phyloP scores from a whole-genome alignment of 208 protist genomes.

The Leishmania braziliensis region DNA sequence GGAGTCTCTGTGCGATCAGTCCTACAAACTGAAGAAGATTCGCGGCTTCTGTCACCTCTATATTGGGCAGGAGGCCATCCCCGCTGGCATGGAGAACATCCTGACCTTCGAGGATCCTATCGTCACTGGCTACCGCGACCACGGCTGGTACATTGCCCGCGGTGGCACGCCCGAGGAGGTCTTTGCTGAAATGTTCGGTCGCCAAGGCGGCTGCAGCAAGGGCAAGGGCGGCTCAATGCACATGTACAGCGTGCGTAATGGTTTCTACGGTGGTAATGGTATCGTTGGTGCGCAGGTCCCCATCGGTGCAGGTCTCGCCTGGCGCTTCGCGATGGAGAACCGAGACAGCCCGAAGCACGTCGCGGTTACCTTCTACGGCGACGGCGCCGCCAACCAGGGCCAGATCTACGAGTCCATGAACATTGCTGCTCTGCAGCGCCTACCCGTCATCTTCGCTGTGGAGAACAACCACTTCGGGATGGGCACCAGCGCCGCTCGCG shows the following conservation, averaged over 20 bases:
- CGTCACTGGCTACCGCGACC: constrained; percentile 97
- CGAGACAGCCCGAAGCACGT: constrained; percentile 87
- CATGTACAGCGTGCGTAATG: constrained; percentile 93
- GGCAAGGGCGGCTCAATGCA: constrained; percentile 99
- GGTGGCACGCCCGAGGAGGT: constrained; percentile 90
- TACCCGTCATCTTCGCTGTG: constrained; percentile 96
- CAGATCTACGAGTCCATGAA: constrained; percentile 99
- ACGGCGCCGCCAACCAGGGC: constrained; percentile 98
- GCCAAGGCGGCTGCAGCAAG: constrained; percentile 85
- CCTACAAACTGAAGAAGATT: constrained; percentile 97
- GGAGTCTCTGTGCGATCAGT: constrained; percentile 94
- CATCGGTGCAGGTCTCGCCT: constrained; percentile 95
- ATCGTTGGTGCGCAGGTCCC: constrained; percentile 98
- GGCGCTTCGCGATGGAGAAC: constrained; percentile 86
- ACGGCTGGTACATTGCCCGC: constrained; percentile 92
- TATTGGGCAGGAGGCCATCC: constrained; percentile 97
- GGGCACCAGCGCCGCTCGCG: constrained; percentile 94
- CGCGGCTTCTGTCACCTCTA: constrained; percentile 99
- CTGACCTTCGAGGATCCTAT: constrained; percentile 91
- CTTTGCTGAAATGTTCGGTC: constrained; percentile 94
- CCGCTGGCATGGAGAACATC: constrained; percentile 93
- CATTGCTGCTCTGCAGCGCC: constrained; percentile 97
- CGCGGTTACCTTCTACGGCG: constrained; percentile 95
- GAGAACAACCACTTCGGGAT: constrained; percentile 99
- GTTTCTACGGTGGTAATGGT: constrained; percentile 98